These are phyloP conservation scores for Coemansia sp. DNA, from an alignment of 192 early-diverging fungal genomes.

Conservation along the genomic window DNA sequence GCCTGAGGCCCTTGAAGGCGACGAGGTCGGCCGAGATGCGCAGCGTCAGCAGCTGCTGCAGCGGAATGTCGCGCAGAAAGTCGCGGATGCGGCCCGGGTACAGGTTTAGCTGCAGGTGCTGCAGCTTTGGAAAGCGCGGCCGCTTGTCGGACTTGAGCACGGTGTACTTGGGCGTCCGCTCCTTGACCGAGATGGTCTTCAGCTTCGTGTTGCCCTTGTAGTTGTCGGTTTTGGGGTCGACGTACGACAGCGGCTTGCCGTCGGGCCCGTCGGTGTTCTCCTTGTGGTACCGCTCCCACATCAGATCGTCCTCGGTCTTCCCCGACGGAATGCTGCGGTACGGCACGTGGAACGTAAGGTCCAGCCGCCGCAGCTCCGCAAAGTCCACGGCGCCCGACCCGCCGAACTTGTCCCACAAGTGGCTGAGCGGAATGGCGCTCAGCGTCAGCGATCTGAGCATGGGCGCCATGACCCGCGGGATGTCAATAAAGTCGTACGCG, in stretches of 20 bases:
- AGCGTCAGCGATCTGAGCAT: constrained; percentile 31
- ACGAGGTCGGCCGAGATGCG: constrained; percentile 36
- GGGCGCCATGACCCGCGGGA: constrained; percentile 36
- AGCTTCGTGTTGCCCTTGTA: constrained; percentile 30
- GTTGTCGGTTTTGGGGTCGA: neutral
- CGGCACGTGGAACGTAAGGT: constrained; percentile 39
- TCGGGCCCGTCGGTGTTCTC: constrained; percentile 8
- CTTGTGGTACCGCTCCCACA: constrained; percentile 31
- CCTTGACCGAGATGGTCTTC: constrained; percentile 37
- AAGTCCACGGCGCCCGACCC: constrained; percentile 20
- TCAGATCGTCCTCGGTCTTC: constrained; percentile 33
- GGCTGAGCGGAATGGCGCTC: constrained; percentile 32
- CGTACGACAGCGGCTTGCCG: neutral
- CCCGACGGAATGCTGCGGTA: constrained; percentile 36
- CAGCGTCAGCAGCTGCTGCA: constrained; percentile 26
- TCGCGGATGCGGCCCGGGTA: constrained; percentile 41
- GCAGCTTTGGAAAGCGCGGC: constrained; percentile 43
- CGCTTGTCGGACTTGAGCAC: constrained; percentile 23
- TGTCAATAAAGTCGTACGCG: constrained; percentile 36
- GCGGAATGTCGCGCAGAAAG: constrained; percentile 32
- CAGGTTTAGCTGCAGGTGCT: constrained; percentile 20
- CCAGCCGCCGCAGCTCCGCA: constrained; percentile 18
- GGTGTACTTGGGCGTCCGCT: constrained; percentile 36
- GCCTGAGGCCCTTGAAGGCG: constrained; percentile 36
- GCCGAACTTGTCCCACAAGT: constrained; percentile 45